Percentiles rank a stretch among this genome's conserved stretches.
These are phyloP conservation scores for Podospora conica DNA, from an alignment of 495 filamentous ascomycete genomes.

Conservation along the genomic window DNA sequence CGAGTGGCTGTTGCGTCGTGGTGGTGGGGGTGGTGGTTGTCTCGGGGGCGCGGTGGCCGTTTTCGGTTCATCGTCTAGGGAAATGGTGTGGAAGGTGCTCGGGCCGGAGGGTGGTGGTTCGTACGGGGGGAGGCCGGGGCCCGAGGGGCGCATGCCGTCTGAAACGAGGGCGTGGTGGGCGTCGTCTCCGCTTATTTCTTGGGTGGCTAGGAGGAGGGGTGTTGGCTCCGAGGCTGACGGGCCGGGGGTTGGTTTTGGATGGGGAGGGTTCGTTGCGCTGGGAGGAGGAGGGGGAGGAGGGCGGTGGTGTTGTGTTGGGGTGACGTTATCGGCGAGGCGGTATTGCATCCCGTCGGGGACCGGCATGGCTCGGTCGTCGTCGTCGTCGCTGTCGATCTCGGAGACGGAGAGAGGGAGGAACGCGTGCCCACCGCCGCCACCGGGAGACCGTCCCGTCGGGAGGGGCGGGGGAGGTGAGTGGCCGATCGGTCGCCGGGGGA, in stretches of 20 bases:
- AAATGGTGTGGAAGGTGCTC: not conserved
- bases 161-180: not conserved
- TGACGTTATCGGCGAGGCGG: not conserved
- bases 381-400: constrained; percentile 2
- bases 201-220: too few species aligned
- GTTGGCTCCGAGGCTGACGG: too few species aligned
- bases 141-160: not conserved
- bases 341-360: constrained; percentile 4
- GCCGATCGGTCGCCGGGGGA: constrained; percentile 10
- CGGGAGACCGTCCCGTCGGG: not conserved
- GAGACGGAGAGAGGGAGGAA: not conserved
- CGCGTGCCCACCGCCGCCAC: not conserved
- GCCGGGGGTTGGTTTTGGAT: not conserved
- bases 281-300: not conserved
- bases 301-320: not conserved
- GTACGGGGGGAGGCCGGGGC: not conserved
- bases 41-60: too few species aligned
- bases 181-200: too few species aligned
- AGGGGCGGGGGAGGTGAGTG: not conserved
- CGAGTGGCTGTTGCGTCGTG: too few species aligned
- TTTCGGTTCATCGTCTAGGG: not conserved
- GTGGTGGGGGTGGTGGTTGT: too few species aligned
- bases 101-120: too few species aligned
- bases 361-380: not conserved
- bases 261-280: not conserved